Base-by-base conservation (phyloP, 495 filamentous ascomycete genomes). In the Lasiosphaeris hirsuta region DNA sequence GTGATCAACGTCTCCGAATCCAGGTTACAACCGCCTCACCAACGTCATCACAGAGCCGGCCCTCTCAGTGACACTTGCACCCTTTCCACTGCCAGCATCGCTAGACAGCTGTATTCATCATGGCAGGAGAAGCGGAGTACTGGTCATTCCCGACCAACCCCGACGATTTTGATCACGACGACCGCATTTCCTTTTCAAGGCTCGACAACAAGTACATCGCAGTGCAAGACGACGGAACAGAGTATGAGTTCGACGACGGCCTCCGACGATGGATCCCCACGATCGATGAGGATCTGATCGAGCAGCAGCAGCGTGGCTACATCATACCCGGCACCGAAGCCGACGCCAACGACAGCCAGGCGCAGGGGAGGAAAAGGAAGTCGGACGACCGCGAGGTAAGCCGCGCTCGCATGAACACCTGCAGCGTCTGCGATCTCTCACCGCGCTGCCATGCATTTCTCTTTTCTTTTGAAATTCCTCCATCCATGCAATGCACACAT, bases 141-240 rank as follows among this genome's bases (percentile, higher is more conserved):
- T 71, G 61, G 69, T 62, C 76, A 10, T 93, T 94, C 58, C 90
- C 90, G 15, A 84, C 81, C 49, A 81, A 90, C 58, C 81, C 81
- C 3, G 76, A 84, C 57, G 84, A 93, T 30, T 96, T 97, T 69
- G 85, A 88, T 57, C 74, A 75, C 54, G 93, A 97, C 67, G 80
- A 87, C 18, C 89, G 93, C 58, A 87, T 97, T 60, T 92, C 90
- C 0, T 96, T 85, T 74, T 94, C 89, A 3, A 88, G 84, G 64
- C 73, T 89, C 51, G 86, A 92, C 70, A 76, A 84, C 58, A 93
- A 89, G 65, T 92, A 86, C 72, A 83, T 92, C 18, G 82, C 95
- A 0, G 92, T 96, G 53, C 85, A 90, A 23, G 90, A 92, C 13
- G 85, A 92, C 69, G 92, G 90, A 17, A 78, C 83, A 48, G 92